Percentiles rank a stretch among this genome's conserved stretches.
Evolutionary conservation across 1,284 basidiomycete genomes (phyloP).

Genomic region (Filobasidium uniguttulatum): DNA sequence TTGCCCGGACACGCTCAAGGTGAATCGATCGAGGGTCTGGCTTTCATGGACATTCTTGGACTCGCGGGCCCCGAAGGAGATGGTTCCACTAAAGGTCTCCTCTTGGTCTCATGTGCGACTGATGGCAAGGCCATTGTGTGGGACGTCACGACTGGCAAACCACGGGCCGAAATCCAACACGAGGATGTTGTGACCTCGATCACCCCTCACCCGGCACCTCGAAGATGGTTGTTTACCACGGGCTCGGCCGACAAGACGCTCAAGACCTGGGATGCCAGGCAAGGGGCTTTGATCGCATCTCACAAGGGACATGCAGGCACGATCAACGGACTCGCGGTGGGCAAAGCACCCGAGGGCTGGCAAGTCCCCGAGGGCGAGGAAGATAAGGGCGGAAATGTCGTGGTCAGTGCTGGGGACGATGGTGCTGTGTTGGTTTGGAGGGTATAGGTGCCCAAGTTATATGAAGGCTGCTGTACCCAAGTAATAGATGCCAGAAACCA

Average conservation of each 20-base stretch:
- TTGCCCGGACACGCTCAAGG: slow-evolving; percentile 75
- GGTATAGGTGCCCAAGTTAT: slow-evolving; percentile 23
- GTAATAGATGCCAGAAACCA: too few species aligned
- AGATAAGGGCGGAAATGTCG: slow-evolving; percentile 36
- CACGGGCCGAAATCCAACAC: slow-evolving; percentile 66
- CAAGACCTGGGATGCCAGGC: slow-evolving; percentile 84
- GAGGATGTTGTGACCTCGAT: slow-evolving; percentile 78
- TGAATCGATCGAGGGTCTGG: slow-evolving; percentile 78
- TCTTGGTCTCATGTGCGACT: slow-evolving; percentile 68
- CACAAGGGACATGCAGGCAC: slow-evolving; percentile 76
- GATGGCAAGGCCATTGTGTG: slow-evolving; percentile 90
- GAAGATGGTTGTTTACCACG: slow-evolving; percentile 58
- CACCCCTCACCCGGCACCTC: slow-evolving; percentile 53
- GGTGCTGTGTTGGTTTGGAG: slow-evolving; percentile 60
- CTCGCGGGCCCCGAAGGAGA: slow-evolving; percentile 40
- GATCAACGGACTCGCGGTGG: slow-evolving; percentile 64
- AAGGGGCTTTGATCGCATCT: slow-evolving; percentile 59
- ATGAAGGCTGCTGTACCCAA: too few species aligned
- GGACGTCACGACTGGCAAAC: slow-evolving; percentile 73
- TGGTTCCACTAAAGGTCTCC: slow-evolving; percentile 43
- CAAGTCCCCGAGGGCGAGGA: slow-evolving; percentile 41
- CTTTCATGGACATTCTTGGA: slow-evolving; percentile 65
- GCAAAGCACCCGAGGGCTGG: slow-evolving; percentile 18
- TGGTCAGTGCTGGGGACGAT: slow-evolving; percentile 76
- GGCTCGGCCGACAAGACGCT: slow-evolving; percentile 73